phyloP scores from a whole-genome alignment of 2,329 filamentous ascomycete genomes.

The Xenoacremonium recifei region DNA sequence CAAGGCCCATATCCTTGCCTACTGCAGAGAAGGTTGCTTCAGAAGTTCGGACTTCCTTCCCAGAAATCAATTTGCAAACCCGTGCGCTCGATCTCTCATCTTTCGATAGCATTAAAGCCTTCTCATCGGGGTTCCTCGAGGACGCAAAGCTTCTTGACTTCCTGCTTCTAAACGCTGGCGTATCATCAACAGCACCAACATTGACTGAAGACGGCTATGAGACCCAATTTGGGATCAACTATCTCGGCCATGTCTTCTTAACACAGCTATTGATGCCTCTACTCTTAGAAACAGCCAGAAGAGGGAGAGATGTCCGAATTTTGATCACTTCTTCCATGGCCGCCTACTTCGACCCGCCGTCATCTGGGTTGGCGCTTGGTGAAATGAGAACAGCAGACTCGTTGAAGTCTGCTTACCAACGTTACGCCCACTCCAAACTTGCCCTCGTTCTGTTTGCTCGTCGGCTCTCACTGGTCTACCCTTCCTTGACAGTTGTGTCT shows the following conservation, averaged over 20 bases:
- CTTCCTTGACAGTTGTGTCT: not conserved
- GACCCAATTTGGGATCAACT: slow-evolving; percentile 4
- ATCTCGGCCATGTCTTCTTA: slow-evolving; percentile 3
- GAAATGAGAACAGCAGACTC: not conserved
- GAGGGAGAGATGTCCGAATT: not conserved
- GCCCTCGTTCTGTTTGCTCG: not conserved
- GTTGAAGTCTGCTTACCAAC: not conserved
- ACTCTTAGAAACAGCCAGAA: not conserved
- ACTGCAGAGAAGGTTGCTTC: not conserved
- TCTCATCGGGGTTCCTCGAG: not conserved
- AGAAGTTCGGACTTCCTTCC: not conserved
- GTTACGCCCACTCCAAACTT: not conserved
- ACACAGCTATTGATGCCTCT: not conserved
- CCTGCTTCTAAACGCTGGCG: slow-evolving; percentile 1
- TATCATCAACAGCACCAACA: not conserved
- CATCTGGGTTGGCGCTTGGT: not conserved
- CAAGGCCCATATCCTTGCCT: not conserved
- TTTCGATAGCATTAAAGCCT: not conserved
- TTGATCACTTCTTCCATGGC: not conserved
- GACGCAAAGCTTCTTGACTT: not conserved
- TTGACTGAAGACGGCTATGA: slow-evolving; percentile 1
- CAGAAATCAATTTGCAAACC: not conserved
- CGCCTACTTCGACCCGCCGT: not conserved
- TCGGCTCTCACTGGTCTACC: not conserved
- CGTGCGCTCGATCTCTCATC: not conserved